A percentile compares a stretch with the other conserved stretches of the same genome.
Conservation (phyloP, 805 yeast genomes). For the Scheffersomyces lignosus region DNA sequence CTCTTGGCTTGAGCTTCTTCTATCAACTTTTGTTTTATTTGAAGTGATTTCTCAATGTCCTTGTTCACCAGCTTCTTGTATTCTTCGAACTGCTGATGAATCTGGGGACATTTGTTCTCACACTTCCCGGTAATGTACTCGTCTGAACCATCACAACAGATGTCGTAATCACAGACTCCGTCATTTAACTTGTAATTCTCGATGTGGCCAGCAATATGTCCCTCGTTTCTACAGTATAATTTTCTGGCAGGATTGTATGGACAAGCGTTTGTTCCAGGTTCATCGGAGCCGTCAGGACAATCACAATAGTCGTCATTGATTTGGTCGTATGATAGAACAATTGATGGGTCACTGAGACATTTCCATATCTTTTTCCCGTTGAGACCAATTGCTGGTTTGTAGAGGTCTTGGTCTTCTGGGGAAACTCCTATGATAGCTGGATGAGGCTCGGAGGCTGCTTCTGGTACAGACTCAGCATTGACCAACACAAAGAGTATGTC, state of each 20-base stretch:
- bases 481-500: neutral
- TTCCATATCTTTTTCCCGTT: slow-evolving; percentile 47
- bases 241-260: slow-evolving; percentile 23
- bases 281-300: slow-evolving; percentile 97
- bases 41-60: slow-evolving; percentile 24
- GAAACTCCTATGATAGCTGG: slow-evolving; percentile 6
- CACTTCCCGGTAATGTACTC: slow-evolving; percentile 57
- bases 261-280: slow-evolving; percentile 94
- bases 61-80: slow-evolving; percentile 8
- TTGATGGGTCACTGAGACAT: slow-evolving; percentile 69
- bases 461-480: no score
- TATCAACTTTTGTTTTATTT: slow-evolving; percentile 26
- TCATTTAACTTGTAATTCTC: slow-evolving; percentile 75
- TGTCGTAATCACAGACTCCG: slow-evolving; percentile 86
- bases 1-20: slow-evolving; percentile 18
- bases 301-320: slow-evolving; percentile 92
- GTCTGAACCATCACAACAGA: slow-evolving; percentile 95
- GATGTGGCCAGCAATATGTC: slow-evolving; percentile 61
- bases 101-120: slow-evolving; percentile 53
- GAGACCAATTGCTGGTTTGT: slow-evolving; percentile 51
- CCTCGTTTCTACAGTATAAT: slow-evolving; percentile 79
- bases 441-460: slow-evolving; percentile 1
- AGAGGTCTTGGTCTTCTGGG: slow-evolving; percentile 33
- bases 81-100: slow-evolving; percentile 38
- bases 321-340: slow-evolving; percentile 56